Evolutionary conservation across 2,329 filamentous ascomycete genomes (phyloP), one percentile per base, ranked within the genome.

Genomic region (Amphichorda felina): DNA sequence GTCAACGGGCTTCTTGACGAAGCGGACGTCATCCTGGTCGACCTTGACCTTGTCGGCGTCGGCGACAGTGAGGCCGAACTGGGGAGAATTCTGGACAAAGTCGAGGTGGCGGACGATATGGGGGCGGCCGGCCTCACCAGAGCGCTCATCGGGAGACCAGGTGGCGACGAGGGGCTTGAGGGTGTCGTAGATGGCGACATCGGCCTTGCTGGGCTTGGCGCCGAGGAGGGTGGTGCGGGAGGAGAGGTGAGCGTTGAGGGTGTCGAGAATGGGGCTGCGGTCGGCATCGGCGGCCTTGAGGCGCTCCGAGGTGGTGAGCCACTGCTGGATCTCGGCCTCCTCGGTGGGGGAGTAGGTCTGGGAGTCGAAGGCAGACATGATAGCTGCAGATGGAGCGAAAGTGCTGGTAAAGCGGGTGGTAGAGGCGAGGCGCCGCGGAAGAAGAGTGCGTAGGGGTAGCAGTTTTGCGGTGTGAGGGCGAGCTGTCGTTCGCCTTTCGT

Each of bases 31-130:
- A 49, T 87, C 78, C 34, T 75, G 64, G 56, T 95, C 79, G 46
- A 96, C 73, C 45, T 64, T 63, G 50, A 95, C 63, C 69, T 91
- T 94, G 53, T 91, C 77, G 36, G 63, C 68, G 11, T 80, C 75
- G 41, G 70, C 66, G 44, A 94, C 63, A 41, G 73, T 71, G 40
- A 94, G 68, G 14, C 70, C 79, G 43, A 79, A 80, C 42, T 93
- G 70, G 31, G 78, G 67, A 32, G 83, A 81, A 65, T 94, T 94
- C 68, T 96, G 89, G 44, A 96, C 84, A 55, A 95, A 94, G 64
- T 95, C 89, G 52, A 95, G 61, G 56, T 85, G 82, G 45, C 89
- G 84, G 39, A 95, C 84, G 45, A 96, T 82, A 62, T 96, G 79
- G 43, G 93, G 88, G 58, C 82, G 81, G 41, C 89, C 89, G 43